Evolutionary conservation across 352 stramenopile species (phyloP).

Genomic region (Thraustochytrium striatum): DNA sequence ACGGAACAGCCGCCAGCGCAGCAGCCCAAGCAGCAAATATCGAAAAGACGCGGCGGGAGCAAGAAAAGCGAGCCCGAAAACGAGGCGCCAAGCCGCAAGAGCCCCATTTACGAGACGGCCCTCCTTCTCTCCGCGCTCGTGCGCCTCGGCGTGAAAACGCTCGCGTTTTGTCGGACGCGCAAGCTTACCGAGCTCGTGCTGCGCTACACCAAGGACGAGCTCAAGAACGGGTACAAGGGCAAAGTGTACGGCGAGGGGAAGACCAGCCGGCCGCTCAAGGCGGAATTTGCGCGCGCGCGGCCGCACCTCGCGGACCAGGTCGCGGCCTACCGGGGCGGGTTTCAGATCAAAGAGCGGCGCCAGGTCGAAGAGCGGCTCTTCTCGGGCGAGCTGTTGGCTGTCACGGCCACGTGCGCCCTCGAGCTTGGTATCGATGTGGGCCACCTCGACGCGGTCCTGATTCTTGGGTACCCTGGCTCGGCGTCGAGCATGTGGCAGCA

Average conservation of each 20-base stretch:
- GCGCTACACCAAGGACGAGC: constrained; percentile 69
- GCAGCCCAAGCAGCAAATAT: background rate
- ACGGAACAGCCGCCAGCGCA: background rate
- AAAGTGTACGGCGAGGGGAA: constrained; percentile 5
- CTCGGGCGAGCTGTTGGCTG: constrained; percentile 82
- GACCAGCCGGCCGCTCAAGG: background rate
- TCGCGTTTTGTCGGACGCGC: constrained; percentile 90
- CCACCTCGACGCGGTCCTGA: constrained; percentile 88
- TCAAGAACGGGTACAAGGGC: constrained; percentile 56
- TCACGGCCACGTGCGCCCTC: constrained; percentile 91
- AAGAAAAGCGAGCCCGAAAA: background rate
- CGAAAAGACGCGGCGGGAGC: constrained; percentile 53
- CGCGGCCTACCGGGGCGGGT: constrained; percentile 91
- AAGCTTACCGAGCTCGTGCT: constrained; percentile 87
- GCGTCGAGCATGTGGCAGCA: constrained; percentile 92
- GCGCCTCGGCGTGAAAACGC: constrained; percentile 75
- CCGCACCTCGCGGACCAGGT: constrained; percentile 67
- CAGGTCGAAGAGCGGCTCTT: constrained; percentile 92
- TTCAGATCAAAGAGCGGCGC: constrained; percentile 78
- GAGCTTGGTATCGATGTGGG: constrained; percentile 94
- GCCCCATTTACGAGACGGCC: constrained; percentile 78
- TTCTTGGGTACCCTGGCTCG: constrained; percentile 86
- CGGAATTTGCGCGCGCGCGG: constrained; percentile 50
- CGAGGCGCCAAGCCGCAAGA: constrained; percentile 40
- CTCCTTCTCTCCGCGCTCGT: constrained; percentile 84